Conservation (phyloP, 1,284 basidiomycete genomes). For the Cryptococcus jaspeensis region DNA sequence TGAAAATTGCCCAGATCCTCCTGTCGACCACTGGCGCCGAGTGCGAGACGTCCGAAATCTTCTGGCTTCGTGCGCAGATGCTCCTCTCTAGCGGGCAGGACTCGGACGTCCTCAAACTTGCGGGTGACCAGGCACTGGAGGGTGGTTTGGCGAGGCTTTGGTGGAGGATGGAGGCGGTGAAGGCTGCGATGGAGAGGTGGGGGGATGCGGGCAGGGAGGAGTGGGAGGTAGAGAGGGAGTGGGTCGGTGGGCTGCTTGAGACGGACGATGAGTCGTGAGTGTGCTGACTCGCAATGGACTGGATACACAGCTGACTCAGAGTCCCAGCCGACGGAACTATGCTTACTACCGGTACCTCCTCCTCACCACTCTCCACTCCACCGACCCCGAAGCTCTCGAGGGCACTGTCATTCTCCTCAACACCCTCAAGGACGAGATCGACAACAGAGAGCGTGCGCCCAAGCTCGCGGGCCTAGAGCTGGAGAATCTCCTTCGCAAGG, state of each 20-base stretch:
- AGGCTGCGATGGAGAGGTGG: conserved; percentile 5
- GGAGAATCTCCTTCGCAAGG: conserved; percentile 4
- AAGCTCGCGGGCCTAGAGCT: conserved; percentile 33
- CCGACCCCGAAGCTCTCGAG: not conserved
- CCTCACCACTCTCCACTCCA: not conserved
- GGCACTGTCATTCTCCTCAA: conserved; percentile 14
- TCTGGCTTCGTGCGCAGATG: conserved; percentile 44
- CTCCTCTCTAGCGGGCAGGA: conserved; percentile 27
- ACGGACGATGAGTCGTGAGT: conserved; percentile 28
- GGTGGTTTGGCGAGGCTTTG: conserved; percentile 33
- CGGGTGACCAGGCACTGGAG: conserved; percentile 20
- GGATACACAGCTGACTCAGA: not conserved
- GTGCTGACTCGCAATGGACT: no score
- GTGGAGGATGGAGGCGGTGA: conserved; percentile 30
- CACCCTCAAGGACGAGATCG: conserved; percentile 22
- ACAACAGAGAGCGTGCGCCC: conserved; percentile 36
- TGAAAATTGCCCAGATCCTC: conserved; percentile 29
- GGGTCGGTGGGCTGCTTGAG: conserved; percentile 18
- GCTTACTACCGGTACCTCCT: conserved; percentile 38
- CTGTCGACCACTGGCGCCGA: conserved; percentile 23
- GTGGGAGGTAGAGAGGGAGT: conserved; percentile 31
- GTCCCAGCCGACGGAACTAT: conserved; percentile 37
- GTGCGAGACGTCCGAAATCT: conserved; percentile 27
- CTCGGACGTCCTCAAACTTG: conserved; percentile 19
- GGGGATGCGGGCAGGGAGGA: conserved; percentile 5